A percentile compares a stretch with the other conserved stretches of the same genome.
phyloP scores from a whole-genome alignment of 768 basidiomycete genomes.

The Lentinula edodes region DNA sequence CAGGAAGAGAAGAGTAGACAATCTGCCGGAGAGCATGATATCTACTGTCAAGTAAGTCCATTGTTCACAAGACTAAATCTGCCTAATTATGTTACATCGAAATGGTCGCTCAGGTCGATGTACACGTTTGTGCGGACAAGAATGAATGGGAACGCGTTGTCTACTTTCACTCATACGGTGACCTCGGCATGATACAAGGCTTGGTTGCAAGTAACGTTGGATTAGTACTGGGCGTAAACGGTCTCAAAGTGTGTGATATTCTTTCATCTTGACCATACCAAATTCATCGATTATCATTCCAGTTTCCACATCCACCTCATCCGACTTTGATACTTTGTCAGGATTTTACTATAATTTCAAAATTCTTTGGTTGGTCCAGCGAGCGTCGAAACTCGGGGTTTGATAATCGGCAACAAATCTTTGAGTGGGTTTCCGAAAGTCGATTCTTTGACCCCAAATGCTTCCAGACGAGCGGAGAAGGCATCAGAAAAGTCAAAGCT shows the following conservation, averaged over 20 bases:
- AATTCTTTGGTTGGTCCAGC: conserved; percentile 55
- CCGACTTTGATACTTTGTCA: conserved; percentile 45
- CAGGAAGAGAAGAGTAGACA: conserved; percentile 21
- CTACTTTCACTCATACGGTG: conserved; percentile 64
- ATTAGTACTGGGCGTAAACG: conserved; percentile 43
- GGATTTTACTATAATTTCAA: conserved; percentile 43
- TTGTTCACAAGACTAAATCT: no score
- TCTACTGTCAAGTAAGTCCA: conserved; percentile 36
- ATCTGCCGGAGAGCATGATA: conserved; percentile 18
- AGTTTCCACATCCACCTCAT: conserved; percentile 36
- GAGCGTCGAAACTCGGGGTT: conserved; percentile 51
- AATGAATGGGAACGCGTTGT: conserved; percentile 44
- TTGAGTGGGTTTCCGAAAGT: conserved; percentile 52
- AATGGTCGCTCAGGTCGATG: conserved; percentile 44
- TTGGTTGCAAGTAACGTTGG: conserved; percentile 48
- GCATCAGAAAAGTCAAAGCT: conserved; percentile 36
- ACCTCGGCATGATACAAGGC: conserved; percentile 66
- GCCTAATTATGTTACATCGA: not conserved
- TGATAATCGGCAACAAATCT: conserved; percentile 42
- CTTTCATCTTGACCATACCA: not conserved
- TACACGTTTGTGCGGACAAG: conserved; percentile 49
- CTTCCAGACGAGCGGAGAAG: conserved; percentile 29
- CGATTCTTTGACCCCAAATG: conserved; percentile 44
- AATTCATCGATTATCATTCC: not conserved
- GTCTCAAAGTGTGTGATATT: conserved; percentile 44